phyloP scores from a whole-genome alignment of 345 rosid genomes.

The Syzygium oleosum region DNA sequence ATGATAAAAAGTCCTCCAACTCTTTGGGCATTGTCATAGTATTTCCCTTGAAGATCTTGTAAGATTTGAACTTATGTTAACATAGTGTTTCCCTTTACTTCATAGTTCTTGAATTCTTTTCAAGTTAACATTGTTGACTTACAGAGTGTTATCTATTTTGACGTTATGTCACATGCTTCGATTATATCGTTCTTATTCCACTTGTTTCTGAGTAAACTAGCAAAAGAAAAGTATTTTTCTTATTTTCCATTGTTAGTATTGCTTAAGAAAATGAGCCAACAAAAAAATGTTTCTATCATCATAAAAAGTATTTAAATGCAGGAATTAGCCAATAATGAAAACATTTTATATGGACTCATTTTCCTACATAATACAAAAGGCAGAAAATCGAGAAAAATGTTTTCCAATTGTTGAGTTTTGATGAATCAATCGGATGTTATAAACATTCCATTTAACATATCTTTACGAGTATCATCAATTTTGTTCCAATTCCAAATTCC shows the following conservation, averaged over 20 bases:
- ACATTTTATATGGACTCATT: neutral
- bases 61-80: neutral
- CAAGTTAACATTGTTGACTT: neutral
- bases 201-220: neutral
- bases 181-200: neutral
- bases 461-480: neutral
- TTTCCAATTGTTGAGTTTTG: neutral
- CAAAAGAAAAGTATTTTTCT: neutral
- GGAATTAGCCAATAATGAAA: neutral
- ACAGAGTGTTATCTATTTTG: neutral
- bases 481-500: neutral
- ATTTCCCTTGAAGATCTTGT: neutral
- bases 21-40: too few relatives aligned
- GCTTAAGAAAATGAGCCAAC: too few relatives aligned
- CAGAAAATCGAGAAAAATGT: neutral
- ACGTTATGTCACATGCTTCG: too few relatives aligned
- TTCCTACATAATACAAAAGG: neutral
- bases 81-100: neutral
- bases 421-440: neutral
- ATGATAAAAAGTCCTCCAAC: too few relatives aligned
- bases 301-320: neutral
- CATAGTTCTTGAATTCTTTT: neutral
- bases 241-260: too few relatives aligned
- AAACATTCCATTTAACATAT: neutral
- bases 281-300: too few relatives aligned